phyloP scores from a whole-genome alignment of 2,329 filamentous ascomycete species.

The Westerdykella aurantiaca region DNA sequence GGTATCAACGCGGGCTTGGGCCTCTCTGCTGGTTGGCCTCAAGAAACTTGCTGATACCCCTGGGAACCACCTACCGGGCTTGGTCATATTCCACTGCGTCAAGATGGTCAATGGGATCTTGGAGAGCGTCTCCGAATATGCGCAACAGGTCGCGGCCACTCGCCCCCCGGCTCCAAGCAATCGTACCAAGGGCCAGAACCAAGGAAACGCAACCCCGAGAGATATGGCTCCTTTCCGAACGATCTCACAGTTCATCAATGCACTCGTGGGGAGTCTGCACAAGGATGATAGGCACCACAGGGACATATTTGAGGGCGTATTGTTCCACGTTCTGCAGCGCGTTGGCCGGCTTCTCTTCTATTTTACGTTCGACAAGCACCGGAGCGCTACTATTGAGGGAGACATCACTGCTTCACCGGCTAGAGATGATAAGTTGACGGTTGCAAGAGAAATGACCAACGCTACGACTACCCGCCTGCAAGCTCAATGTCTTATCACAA shows the following conservation, averaged over 20 bases:
- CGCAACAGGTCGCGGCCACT: constrained; percentile 12
- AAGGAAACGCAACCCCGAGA: constrained; percentile 7
- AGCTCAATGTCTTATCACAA: constrained; percentile 38
- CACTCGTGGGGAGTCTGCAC: constrained; percentile 34
- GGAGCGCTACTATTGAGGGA: constrained; percentile 18
- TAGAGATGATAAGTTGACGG: constrained; percentile 3
- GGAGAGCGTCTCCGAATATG: constrained; percentile 23
- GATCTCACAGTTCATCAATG: constrained; percentile 33
- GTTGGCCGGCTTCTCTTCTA: constrained; percentile 37
- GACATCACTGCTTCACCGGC: constrained; percentile 18
- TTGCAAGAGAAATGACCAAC: constrained; percentile 17
- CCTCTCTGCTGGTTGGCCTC: constrained; percentile 27
- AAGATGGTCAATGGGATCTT: constrained; percentile 37
- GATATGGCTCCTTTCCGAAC: constrained; percentile 22
- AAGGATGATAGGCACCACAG: constrained; percentile 31
- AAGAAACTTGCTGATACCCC: constrained; percentile 13
- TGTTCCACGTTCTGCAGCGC: constrained; percentile 38
- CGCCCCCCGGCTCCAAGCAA: constrained; percentile 2
- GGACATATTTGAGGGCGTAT: constrained; percentile 41
- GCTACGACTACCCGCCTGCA: constrained; percentile 25
- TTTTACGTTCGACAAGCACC: constrained; percentile 35
- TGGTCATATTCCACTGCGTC: constrained; percentile 29
- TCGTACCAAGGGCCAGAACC: constrained; percentile 5
- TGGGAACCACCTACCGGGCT: constrained; percentile 11
- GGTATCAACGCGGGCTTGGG: constrained; percentile 27